These are phyloP conservation scores for Sequoiadendron giganteum DNA, from an alignment of 75 land plant species.

Conservation along the genomic window DNA sequence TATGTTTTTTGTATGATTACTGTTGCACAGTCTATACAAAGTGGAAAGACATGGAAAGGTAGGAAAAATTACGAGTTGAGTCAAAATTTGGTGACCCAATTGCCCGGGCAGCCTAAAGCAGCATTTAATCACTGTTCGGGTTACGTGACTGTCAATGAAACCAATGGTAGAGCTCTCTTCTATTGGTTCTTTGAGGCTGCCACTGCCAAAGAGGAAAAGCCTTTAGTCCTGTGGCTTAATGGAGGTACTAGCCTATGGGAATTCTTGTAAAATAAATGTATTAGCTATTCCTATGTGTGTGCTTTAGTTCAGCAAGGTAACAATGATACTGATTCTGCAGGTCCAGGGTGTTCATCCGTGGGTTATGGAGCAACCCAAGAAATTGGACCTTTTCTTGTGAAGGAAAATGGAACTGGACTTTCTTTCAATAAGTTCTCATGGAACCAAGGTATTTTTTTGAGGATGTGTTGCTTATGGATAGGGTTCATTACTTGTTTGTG, in stretches of 20 bases:
- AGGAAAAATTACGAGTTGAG: background rate
- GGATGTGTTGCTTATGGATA: background rate
- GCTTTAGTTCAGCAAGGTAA: background rate
- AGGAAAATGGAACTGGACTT: slow-evolving; percentile 39
- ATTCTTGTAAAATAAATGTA: background rate
- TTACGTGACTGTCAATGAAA: slow-evolving; percentile 63
- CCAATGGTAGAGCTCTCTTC: slow-evolving; percentile 73
- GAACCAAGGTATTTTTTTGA: slow-evolving; percentile 52
- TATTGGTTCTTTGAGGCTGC: slow-evolving; percentile 87
- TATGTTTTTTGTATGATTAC: background rate
- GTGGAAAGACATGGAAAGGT: background rate
- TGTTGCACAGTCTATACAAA: background rate
- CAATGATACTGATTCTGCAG: slow-evolving; percentile 25
- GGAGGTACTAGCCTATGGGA: slow-evolving; percentile 49
- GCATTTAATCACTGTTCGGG: slow-evolving; percentile 79
- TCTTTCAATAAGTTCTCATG: slow-evolving; percentile 53
- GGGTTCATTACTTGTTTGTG: background rate
- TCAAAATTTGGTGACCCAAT: slow-evolving; percentile 10
- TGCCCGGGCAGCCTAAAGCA: slow-evolving; percentile 80
- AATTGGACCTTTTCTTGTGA: slow-evolving; percentile 76
- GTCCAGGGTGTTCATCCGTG: slow-evolving; percentile 94
- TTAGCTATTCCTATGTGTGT: too few species aligned
- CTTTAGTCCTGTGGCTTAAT: slow-evolving; percentile 86
- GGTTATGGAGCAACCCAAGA: slow-evolving; percentile 83
- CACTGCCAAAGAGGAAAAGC: slow-evolving; percentile 31